A percentile compares a stretch with the other conserved stretches of the same genome.
Evolutionary conservation across 805 yeast species (phyloP).

Genomic region (Diddensiella transvaalensis): DNA sequence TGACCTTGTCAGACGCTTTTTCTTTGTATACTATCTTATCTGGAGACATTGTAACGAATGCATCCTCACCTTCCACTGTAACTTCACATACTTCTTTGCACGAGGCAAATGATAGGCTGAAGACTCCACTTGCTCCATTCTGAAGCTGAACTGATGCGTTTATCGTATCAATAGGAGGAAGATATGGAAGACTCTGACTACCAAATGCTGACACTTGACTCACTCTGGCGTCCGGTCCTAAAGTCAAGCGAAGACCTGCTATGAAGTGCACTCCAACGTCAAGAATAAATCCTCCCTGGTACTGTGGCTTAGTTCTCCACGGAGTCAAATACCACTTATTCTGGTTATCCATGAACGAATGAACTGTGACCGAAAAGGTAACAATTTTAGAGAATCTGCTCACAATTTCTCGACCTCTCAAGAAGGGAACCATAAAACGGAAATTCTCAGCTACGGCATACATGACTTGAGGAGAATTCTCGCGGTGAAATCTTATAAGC

Average conservation of each 20-base stretch:
- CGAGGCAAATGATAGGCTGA: constrained; percentile 22
- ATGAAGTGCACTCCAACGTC: constrained; percentile 28
- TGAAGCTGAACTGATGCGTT: constrained; percentile 9
- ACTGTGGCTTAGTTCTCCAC: constrained; percentile 26
- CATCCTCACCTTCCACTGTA: constrained; percentile 17
- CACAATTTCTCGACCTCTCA: constrained; percentile 14
- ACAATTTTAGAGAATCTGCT: constrained; percentile 14
- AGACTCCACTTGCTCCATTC: constrained; percentile 17
- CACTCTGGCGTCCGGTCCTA: constrained; percentile 11
- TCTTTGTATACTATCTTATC: constrained; percentile 10
- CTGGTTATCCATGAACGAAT: constrained; percentile 14
- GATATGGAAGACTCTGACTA: constrained; percentile 11
- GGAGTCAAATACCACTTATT: constrained; percentile 22
- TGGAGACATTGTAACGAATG: constrained; percentile 20
- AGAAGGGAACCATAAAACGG: constrained; percentile 17
- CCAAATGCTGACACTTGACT: constrained; percentile 11
- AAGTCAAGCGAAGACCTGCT: constrained; percentile 19
- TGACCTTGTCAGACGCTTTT: constrained; percentile 4
- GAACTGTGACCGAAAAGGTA: constrained; percentile 13
- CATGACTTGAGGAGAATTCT: constrained; percentile 5
- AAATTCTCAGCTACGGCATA: constrained; percentile 25
- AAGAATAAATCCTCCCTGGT: constrained; percentile 27
- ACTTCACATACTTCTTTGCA: constrained; percentile 12
- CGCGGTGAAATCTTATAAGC: constrained; percentile 14
- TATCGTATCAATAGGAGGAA: constrained; percentile 22